Evolutionary conservation across 768 basidiomycete species (phyloP), one percentile per base, ranked within the genome.

Genomic region (Mycena sanguinolenta): DNA sequence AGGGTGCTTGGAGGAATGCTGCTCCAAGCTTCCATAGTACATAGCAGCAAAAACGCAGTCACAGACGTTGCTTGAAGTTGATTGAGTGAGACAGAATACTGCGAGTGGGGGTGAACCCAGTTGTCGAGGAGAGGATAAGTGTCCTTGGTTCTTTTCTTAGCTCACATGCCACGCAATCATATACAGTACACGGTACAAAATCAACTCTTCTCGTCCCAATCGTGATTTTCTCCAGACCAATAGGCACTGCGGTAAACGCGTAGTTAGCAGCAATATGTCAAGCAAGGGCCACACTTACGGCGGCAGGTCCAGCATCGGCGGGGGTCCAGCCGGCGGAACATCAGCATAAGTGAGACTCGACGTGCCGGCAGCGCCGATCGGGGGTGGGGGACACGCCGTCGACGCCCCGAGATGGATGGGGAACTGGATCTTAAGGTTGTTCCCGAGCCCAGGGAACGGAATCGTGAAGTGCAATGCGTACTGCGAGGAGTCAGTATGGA

Each of bases 391-490:
- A 21, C 46, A 64, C 16, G 65, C 55, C 16, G 38, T 34, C 32
- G 69, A 65, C 5, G 72, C 64, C 13, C 67, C 44, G 53, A 73
- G 60, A 23, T 67, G 72, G 8, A 73, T 46, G 19, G 72, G 72
- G 34, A 73, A 27, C 32, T 70, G 53, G 30, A 70, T 46, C 53
- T 70, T 66, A 8, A 73, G 69, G 58, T 70, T 44, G 54, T 73
- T 73, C 8, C 72, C 72, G 16, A 70, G 19, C 4, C 72, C 72
- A 7, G 69, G 72, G 46, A 73, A 73, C 32, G 65, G 65, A 1
- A 53, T 28, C 49, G 28, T 38, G 14, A 67, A 52, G 0, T 34
- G 32, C 23, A 67, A n/a, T 17, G 34, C 16, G 58, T 67, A 67
- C 65, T 67, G 46, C 16, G 32, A 12, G 21, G 36, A 39, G 44